Evolutionary conservation across 345 rosid genomes (phyloP), one percentile per base, ranked within the genome.

Genomic region (Orychophragmus violaceus): DNA sequence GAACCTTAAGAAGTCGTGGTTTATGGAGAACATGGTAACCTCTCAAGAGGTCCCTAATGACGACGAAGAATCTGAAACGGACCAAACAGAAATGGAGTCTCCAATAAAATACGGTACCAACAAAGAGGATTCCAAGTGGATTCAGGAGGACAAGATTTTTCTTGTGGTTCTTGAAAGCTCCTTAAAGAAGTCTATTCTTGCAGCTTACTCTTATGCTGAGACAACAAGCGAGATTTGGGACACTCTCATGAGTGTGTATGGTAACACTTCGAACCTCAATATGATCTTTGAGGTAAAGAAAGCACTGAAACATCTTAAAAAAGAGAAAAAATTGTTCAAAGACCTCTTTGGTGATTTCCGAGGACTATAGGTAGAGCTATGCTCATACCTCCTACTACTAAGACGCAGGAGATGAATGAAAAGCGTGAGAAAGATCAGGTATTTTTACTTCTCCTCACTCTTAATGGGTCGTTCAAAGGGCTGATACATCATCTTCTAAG

Each of bases 31-130:
- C n/a, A 22, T 3, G 0, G 6, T 10, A 5, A 5, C 0, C n/a
- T 19, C 27, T 46, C 4, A 21, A 21, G 27, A 5, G n/a, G n/a
- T n/a, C n/a, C n/a, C n/a, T 19, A 4, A 18, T 19, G 37, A 9
- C 8, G 58, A 2, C 8, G 7, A 12, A 5, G 59, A 8, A 8
- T 1, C 30, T 28, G 8, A 28, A 25, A 5, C 28, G 0, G 28
- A 25, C 7, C 13, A 8, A 23, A n/a, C 0, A 46, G 6, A 3
- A 3, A 3, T 21, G 5, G 6, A 21, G 14, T 6, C 28, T 4
- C 28, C 28, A 1, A 0, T 0, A 0, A 17, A 2, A 27, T 3
- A 12, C 0, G 18, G 2, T 0, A 0, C 1, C 2, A 14, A 13
- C 22, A 1, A 52, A 7, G 36, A 3, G 1, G 36, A 27, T 28